Evolutionary conservation across 2,329 filamentous ascomycete species (phyloP), one percentile per base, ranked within the genome.

Genomic region (Verticillium dahliae): DNA sequence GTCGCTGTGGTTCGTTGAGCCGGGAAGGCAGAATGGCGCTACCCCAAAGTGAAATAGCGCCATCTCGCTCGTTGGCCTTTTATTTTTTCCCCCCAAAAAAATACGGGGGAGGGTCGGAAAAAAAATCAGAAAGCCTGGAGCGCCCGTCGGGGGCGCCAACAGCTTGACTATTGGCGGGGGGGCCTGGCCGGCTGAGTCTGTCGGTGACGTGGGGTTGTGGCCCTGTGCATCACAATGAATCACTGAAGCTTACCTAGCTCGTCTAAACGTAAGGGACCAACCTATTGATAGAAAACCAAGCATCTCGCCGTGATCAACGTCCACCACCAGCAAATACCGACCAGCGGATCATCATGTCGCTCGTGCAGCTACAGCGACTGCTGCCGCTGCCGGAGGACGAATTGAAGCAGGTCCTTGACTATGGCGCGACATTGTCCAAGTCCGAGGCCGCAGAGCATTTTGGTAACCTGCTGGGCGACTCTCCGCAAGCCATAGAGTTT

Each of bases 301-400:
- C 22, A 33, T 22, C 22, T 31, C 5, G 11, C 27, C 2, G 14
- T 41, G 39, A n/a, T 57, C 38, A 27, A 31, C 56, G 35, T 14
- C n/a, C 15, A 15, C 38, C 41, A 15, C n/a, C 58, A 31, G 39
- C 10, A 33, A n/a, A 15, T 9, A n/a, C 31, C 39, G 18, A 35
- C 58, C 18, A 18, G 9, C 18, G 45, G 18, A 22, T 13, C 41
- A 57, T 27, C 52, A 86, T 86, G 84, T 85, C 83, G 22, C 70
- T 80, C 55, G 72, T 89, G 57, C 91, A 92, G 71, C 85, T 99
- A 7, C 87, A 88, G 31, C 86, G 86, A 70, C 82, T 99, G 15
- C 82, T 99, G 1, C 92, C 92, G 7, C 81, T 98, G 11, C 92
- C 96, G 39, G 87, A 96, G 39, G 87, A 90, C 13, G 92, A 94